Base-by-base conservation (phyloP, 1,284 basidiomycete species). In the Pterulicium gracile region DNA sequence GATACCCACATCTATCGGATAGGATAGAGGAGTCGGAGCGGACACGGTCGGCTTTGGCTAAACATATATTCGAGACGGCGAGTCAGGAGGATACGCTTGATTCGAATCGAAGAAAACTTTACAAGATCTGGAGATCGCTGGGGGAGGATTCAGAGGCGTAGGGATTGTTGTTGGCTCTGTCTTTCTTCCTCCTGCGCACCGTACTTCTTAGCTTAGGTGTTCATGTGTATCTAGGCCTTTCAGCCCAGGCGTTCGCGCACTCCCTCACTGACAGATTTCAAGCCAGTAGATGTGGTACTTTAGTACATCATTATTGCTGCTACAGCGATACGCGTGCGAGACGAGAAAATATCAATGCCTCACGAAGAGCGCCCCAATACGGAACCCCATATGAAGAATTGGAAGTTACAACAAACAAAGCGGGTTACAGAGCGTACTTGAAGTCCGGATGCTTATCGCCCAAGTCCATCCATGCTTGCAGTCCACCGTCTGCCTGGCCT, bases 371-470 rank as follows among this genome's bases (percentile, higher is more conserved):
- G n/a, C n/a, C n/a, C n/a, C n/a, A n/a, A n/a, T n/a, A n/a, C n/a
- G n/a, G n/a, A n/a, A n/a, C n/a, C n/a, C n/a, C n/a, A n/a, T n/a
- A n/a, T n/a, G n/a, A n/a, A n/a, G n/a, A n/a, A n/a, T n/a, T n/a
- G n/a, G n/a, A n/a, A n/a, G n/a, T n/a, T n/a, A n/a, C n/a, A n/a
- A n/a, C n/a, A n/a, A n/a, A n/a, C n/a, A n/a, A n/a, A n/a, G n/a
- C n/a, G n/a, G n/a, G n/a, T 19, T 41, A 41, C 18, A 41, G 19
- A n/a, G 13, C 18, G 23, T 43, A 43, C 14, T 20, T 12, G 45
- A 52, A 54, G 21, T 54, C 52, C 7, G 52, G 52, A 19, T 54
- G 52, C 32, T 43, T 27, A 24, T 54, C 52, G 7, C 52, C 52
- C 17, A 54, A 45, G 17, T 52, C 51, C n/a, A 44, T 42, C 52